Base-by-base conservation (phyloP, 768 basidiomycete genomes). In the Mycena vulgaris region DNA sequence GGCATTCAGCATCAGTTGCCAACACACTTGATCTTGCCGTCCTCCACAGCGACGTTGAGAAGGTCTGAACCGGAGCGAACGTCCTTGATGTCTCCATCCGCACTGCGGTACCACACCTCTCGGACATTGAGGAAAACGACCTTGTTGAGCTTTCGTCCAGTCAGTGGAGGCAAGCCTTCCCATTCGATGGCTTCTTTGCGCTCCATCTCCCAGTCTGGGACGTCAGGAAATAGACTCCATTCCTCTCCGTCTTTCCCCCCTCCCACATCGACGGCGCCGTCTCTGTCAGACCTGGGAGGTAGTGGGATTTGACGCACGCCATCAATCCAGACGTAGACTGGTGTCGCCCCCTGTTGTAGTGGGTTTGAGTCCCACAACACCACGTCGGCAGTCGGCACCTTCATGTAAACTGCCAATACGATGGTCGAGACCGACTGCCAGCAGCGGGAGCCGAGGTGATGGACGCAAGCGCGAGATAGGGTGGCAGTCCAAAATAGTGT, bases 301-400 rank as follows among this genome's bases (percentile, higher is more conserved):
- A 82, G 78, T 53, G 84, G 83, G 58, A 93, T 84, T 75, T 97
- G 95, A 5, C 89, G 77, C 66, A 95, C 90, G 2, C 95, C 95
- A 78, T 98, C 96, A 72, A 97, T 93, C 85, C 91, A 97, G 30
- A 94, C 89, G 65, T 91, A 89, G 16, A 83, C 77, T 0, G 94
- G 95, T 0, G 92, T 94, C 3, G 94, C 91, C 62, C 92, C 93
- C 25, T 94, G 81, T 31, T 85, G 85, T 31, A 95, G 84, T 1
- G 95, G 95, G 79, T 94, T 92, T 3, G 89, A 89, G 74, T 92
- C 89, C 91, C 91, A 92, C 40, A 95, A 78, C 9, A 94, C 92
- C n/a, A 94, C 77, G 75, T 95, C 92, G 55, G 87, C 87, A n/a
- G 68, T 88, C 88, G n/a, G 83, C 77, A n/a, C 90, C 89, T 75